Base-by-base conservation (phyloP, 345 rosid genomes). In the Euclidium syriacum region DNA sequence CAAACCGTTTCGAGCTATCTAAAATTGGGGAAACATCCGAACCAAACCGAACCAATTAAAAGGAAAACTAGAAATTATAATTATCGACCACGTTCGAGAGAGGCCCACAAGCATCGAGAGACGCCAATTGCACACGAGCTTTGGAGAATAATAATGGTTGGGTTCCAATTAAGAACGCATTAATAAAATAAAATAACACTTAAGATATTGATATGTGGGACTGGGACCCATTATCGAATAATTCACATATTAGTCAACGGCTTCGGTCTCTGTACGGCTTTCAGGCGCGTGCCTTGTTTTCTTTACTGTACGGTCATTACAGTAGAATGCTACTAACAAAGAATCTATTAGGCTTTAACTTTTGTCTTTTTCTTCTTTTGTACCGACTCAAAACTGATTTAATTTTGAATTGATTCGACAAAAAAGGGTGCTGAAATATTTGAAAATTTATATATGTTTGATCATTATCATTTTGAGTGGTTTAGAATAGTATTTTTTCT, bases 111-210 rank as follows among this genome's bases (percentile, higher is more conserved):
- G 42, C 42, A 30, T 29, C 22, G 14, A 29, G 33, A 52, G 68
- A 50, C 12, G 58, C 52, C 44, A 32, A 42, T 32, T 29, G 50
- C 26, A 27, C 27, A 58, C 16, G 50, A 38, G 8, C 4, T n/a
- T 19, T 5, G 8, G 36, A 22, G 57, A 66, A 46, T 43, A 22
- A 43, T 18, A 57, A 50, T 49, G 44, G 66, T 58, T 68, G 73
- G 53, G 53, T 58, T 68, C 73, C 73, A 50, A 67, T 50, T 41
- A 58, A 67, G 72, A 67, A 50, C 59, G 72, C 72, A 67, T 67
- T 67, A 20, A 0, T n/a, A n/a, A 32, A 59, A 30, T 24, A 24
- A 41, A 23, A n/a, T 3, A 36, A 36, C 4, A 14, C 2, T 35
- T 35, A 35, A 8, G 3, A 36, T 49, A 63, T 26, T 51, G 39